Evolutionary conservation across 2,329 filamentous ascomycete species (phyloP).

Genomic region (Chalaropsis thielavioides): DNA sequence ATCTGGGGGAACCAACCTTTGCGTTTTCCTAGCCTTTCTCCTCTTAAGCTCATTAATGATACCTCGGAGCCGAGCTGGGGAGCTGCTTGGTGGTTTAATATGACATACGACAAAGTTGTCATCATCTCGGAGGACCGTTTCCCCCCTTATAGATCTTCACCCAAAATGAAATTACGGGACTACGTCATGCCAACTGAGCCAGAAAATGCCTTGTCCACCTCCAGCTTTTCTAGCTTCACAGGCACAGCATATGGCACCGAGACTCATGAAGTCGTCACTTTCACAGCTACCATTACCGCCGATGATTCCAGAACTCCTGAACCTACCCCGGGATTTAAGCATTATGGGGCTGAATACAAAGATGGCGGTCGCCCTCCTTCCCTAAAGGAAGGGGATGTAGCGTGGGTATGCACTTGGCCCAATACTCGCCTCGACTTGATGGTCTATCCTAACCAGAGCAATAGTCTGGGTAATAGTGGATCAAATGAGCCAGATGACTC

Average conservation of each 20-base stretch:
- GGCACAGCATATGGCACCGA: conserved; percentile 16
- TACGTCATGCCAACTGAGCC: background rate
- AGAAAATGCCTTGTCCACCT: background rate
- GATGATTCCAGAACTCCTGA: conserved; percentile 9
- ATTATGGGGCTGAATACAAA: conserved; percentile 21
- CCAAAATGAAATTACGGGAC: conserved; percentile 20
- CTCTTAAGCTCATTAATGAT: conserved; percentile 38
- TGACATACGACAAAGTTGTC: conserved; percentile 42
- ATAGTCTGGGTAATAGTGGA: conserved; percentile 23
- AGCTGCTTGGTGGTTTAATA: conserved; percentile 40
- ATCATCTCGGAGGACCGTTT: conserved; percentile 34
- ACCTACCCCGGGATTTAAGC: background rate
- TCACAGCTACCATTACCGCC: conserved; percentile 11
- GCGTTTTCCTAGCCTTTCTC: conserved; percentile 26
- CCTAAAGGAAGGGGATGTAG: conserved; percentile 33
- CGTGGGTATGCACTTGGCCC: conserved; percentile 47
- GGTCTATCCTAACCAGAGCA: conserved; percentile 41
- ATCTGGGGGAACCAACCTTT: conserved; percentile 43
- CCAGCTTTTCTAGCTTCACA: conserved; percentile 10
- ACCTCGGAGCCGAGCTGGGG: conserved; percentile 33
- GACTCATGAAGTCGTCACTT: conserved; percentile 17
- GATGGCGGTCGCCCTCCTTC: conserved; percentile 26
- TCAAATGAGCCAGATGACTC: background rate
- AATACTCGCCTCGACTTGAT: conserved; percentile 41
- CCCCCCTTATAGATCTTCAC: conserved; percentile 19